Evolutionary conservation across 2,329 filamentous ascomycete species (phyloP).

Genomic region (Coniochaeta ligniaria): DNA sequence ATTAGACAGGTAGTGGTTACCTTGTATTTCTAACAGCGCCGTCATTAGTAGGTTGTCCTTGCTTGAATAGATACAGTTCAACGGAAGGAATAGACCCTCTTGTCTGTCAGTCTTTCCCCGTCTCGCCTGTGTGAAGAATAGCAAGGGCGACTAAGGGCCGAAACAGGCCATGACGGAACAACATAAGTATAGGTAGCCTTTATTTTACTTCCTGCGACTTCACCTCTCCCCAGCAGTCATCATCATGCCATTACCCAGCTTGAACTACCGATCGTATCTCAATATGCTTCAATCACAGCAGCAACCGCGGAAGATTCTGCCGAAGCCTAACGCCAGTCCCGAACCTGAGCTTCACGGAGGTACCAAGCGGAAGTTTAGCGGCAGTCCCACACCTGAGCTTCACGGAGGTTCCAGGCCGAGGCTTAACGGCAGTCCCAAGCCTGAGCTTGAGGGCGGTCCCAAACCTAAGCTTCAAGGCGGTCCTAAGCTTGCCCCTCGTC

Average conservation of each 20-base stretch:
- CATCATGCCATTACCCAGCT: background rate
- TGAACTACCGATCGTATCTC: background rate
- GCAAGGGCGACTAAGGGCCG: background rate
- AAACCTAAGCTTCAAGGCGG: no score
- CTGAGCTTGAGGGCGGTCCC: no score
- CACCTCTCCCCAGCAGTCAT: background rate
- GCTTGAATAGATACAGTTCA: background rate
- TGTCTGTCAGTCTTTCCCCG: background rate
- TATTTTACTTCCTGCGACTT: background rate
- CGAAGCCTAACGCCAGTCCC: no score
- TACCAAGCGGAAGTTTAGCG: no score
- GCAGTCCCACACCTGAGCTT: no score
- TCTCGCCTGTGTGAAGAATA: background rate
- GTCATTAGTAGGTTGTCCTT: background rate
- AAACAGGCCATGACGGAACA: background rate
- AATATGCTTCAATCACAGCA: background rate
- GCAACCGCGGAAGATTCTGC: background rate
- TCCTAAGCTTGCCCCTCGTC: no score
- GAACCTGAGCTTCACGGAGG: no score
- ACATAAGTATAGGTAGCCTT: background rate
- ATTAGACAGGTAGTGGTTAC: constrained; percentile 13
- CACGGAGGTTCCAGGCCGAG: background rate
- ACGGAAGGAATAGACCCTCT: background rate
- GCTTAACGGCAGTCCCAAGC: no score
- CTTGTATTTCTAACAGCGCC: background rate